Percentiles rank a stretch among this genome's conserved stretches.
Conservation (phyloP, 2,329 filamentous ascomycete species). For the Aspergillus sojae region DNA sequence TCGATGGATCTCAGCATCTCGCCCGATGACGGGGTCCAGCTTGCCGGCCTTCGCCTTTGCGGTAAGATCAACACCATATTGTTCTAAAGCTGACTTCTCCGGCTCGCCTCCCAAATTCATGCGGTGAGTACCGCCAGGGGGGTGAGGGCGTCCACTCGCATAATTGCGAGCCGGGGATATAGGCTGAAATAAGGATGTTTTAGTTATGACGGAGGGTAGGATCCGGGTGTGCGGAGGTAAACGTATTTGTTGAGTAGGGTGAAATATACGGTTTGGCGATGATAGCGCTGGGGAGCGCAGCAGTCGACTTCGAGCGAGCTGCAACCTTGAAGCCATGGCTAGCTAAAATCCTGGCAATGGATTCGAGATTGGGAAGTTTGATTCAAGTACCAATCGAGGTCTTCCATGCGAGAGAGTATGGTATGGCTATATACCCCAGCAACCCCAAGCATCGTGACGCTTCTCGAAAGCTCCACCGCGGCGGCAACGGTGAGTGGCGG, state of each 20-base stretch:
- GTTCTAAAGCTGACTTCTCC: conserved; percentile 84
- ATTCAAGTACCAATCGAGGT: not conserved
- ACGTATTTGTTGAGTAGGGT: conserved; percentile 23
- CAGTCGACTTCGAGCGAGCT: conserved; percentile 33
- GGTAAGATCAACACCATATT: conserved; percentile 90
- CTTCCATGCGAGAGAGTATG: conserved; percentile 2
- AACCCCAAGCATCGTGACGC: conserved; percentile 19
- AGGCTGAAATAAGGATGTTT: conserved; percentile 12
- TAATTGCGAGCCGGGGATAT: conserved; percentile 41
- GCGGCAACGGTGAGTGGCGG: conserved; percentile 32
- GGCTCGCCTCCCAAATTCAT: conserved; percentile 81
- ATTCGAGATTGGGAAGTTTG: not conserved
- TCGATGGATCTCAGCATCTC: conserved; percentile 87
- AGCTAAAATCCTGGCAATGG: not conserved
- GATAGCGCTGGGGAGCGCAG: conserved; percentile 29
- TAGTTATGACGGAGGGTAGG: conserved; percentile 16
- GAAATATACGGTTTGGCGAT: conserved; percentile 23
- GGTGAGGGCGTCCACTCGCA: conserved; percentile 72
- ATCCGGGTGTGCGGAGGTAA: conserved; percentile 22
- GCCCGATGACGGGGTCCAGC: conserved; percentile 91
- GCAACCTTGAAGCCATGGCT: conserved; percentile 38
- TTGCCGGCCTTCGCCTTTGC: conserved; percentile 83
- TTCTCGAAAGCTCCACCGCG: conserved; percentile 40
- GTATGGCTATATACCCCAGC: conserved; percentile 17
- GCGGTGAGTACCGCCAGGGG: conserved; percentile 87